Evolutionary conservation across 305 asterid genomes (phyloP), one percentile per base, ranked within the genome.

Genomic region (Fraxinus xanthoxyloides): DNA sequence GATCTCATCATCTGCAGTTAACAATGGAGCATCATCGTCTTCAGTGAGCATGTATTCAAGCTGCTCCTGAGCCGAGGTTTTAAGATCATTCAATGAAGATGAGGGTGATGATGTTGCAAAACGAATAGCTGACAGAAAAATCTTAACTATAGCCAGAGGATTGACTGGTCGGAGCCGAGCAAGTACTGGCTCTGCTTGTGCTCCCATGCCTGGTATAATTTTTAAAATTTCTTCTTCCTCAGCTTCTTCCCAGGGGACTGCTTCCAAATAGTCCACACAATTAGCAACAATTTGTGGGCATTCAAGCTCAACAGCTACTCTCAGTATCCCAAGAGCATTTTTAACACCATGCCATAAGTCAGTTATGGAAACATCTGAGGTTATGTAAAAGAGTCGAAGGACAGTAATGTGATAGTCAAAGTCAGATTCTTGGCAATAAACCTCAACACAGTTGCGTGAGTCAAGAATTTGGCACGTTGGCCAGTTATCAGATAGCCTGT

Each of bases 191-290:
- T 91, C 96, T 2, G 91, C 92, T 79, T 85, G 89, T 56, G 96
- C 74, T 36, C 97, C 98, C 97, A 93, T 84, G 82, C 79, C 35
- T 0, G 98, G 98, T 72, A 93, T 85, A 21, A 84, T 85, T 86
- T 90, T 91, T 80, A 93, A 83, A 24, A 95, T 91, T 83, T 95
- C 98, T 67, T 95, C 99, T 74, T 95, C 98, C 83, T 95, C 98
- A 0, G 95, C 80, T 85, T 95, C 99, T 85, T 93, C 97, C 98
- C 99, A 95, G 8, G 97, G 97, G 65, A 92, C 94, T 4, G 98
- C 97, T 90, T 95, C 99, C 90, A 95, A 85, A 85, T 90, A 95
- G 79, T 81, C 87, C 6, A 90, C 94, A 85, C 98, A 93, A 1
- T 88, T 80, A 8, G 94, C 81, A 67, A 89, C 86, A 78, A 95